Conservation (phyloP, 129 eudicot species). For the Artemisia argyi region DNA sequence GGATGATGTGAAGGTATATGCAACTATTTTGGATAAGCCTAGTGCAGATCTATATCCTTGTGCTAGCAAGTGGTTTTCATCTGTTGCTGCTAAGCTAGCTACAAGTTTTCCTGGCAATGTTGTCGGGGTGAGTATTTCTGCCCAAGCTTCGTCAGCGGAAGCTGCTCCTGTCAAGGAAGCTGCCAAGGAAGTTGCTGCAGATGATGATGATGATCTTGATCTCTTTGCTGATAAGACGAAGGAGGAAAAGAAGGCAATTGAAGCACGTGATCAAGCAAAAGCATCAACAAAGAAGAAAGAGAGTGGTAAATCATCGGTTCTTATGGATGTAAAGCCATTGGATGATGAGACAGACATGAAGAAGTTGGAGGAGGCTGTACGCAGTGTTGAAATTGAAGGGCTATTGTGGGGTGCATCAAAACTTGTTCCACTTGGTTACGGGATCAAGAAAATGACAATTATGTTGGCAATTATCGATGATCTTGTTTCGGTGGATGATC, state of each 20-base stretch:
- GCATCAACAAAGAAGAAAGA: constrained; percentile 92
- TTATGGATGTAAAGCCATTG: constrained; percentile 48
- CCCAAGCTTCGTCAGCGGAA: too few relatives aligned
- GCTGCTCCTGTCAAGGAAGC: too few relatives aligned
- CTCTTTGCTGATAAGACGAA: constrained; percentile 98
- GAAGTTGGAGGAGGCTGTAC: constrained; percentile 43
- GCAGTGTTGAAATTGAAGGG: constrained; percentile 35
- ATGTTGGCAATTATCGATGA: constrained; percentile 95
- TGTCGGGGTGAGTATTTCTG: too few relatives aligned
- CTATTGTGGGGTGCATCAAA: constrained; percentile 76
- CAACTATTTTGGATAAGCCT: constrained; percentile 61
- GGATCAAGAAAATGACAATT: constrained; percentile 88
- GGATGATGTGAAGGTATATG: constrained; percentile 91
- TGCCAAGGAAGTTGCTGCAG: constrained; percentile 71
- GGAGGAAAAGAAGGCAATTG: constrained; percentile 91
- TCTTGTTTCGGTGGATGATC: constrained; percentile 82
- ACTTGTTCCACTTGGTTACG: constrained; percentile 90
- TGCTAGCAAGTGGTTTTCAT: constrained; percentile 79
- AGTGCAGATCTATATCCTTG: constrained; percentile 62
- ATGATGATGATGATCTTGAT: constrained; percentile 88
- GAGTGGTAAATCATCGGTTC: constrained; percentile 53
- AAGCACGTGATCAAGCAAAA: constrained; percentile 79
- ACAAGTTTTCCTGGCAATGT: too few relatives aligned
- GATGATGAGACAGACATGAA: constrained; percentile 48
- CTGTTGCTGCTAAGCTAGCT: constrained; percentile 53